These are phyloP conservation scores for Leccinum sublutescens DNA, from an alignment of 768 basidiomycete genomes.

Conservation along the genomic window DNA sequence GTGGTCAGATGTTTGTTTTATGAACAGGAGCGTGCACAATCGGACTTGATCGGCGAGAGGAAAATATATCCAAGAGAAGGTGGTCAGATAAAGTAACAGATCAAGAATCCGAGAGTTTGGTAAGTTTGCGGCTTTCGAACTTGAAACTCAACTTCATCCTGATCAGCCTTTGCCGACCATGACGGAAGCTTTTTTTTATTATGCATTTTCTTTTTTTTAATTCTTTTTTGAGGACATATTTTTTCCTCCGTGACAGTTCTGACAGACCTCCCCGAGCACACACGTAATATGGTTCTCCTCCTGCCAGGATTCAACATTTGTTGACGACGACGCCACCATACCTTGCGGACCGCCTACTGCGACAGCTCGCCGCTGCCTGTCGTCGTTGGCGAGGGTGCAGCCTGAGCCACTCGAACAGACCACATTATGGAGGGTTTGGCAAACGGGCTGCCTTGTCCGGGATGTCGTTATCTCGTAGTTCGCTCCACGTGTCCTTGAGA, in stretches of 20 bases:
- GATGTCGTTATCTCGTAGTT: slow-evolving; percentile 15
- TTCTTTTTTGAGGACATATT: slow-evolving; percentile 9
- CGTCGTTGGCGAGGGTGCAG: background rate
- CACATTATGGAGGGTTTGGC: background rate
- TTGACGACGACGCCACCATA: slow-evolving; percentile 5
- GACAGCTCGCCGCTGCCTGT: background rate
- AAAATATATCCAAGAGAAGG: slow-evolving; percentile 26
- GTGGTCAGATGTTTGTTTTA: slow-evolving; percentile 4
- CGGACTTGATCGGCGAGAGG: slow-evolving; percentile 36
- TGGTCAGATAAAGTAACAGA: slow-evolving; percentile 32
- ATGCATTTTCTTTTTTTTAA: background rate
- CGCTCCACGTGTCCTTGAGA: slow-evolving; percentile 10
- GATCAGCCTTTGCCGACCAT: slow-evolving; percentile 31
- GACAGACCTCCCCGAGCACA: slow-evolving; percentile 5
- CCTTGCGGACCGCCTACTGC: background rate
- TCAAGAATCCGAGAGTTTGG: slow-evolving; percentile 22
- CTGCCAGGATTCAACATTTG: background rate
- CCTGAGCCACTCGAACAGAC: background rate
- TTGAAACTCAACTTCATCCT: slow-evolving; percentile 34
- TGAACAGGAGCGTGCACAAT: slow-evolving; percentile 21
- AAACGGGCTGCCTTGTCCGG: slow-evolving; percentile 9
- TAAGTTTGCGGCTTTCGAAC: slow-evolving; percentile 31
- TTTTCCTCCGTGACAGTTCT: slow-evolving; percentile 27
- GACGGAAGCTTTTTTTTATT: slow-evolving; percentile 24
- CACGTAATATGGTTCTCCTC: slow-evolving; percentile 26